Base-by-base conservation (phyloP, 495 filamentous ascomycete genomes). In the Evernia prunastri region DNA sequence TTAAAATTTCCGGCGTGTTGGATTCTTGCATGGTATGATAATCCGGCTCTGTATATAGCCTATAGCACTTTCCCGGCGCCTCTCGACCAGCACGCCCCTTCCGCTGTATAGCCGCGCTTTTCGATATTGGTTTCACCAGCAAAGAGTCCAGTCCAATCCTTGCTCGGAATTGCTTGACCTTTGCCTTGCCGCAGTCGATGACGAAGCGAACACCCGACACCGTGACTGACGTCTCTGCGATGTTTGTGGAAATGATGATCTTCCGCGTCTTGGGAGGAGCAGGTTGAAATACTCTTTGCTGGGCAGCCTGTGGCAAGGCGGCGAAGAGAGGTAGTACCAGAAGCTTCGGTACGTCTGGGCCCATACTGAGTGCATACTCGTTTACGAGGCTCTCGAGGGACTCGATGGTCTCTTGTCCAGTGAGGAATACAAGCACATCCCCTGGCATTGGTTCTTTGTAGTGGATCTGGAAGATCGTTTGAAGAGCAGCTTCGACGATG, bases 151-250 rank as follows among this genome's bases (percentile, higher is more conserved):
- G 82, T 12, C 90, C 92, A 0, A 97, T 81, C 0, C 86, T 81
- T 15, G 89, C 83, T 3, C 92, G 86, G 76, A 92, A 97, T 64
- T 96, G 89, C 73, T 96, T 97, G 58, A 92, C 84, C 72, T 97
- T 99, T 6, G 88, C 88, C 70, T 96, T 96, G 31, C 95, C 95
- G 69, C 89, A 89, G 72, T 99, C 95, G 36, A 99, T 80, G 36
- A 99, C 95, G 69, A 84, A 90, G 4, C 91, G 84, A 6, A 99
- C 91, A 3, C 95, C 95, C 11, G 93, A 86, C 0, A 99, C 92
- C 0, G 95, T 99, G 60, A 99, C 88, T 1, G 95, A 99, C 0
- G 95, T 97, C 70, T 99, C 95, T 29, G 95, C 95, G 67, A 99
- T 97, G 73, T 99, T 99, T 18, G 95, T 99, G 0, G 92, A 84